These are phyloP conservation scores for Xylariales sp. DNA, from an alignment of 2,329 filamentous ascomycete species.

Conservation along the genomic window DNA sequence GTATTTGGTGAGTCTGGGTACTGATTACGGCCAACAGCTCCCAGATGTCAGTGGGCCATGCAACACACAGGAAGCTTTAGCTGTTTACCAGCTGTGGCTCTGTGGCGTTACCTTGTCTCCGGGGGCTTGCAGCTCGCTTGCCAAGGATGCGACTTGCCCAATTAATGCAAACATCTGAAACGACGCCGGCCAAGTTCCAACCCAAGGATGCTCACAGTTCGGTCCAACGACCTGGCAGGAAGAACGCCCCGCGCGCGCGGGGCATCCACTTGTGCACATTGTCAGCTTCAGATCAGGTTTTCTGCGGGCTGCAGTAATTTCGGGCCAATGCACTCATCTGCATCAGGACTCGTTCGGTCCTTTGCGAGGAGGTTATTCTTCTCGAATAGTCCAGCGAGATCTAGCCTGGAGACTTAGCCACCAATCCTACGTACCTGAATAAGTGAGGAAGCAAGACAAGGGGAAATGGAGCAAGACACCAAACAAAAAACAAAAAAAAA, in stretches of 20 bases:
- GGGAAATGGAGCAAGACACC: too few relatives aligned
- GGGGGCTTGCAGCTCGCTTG: constrained; percentile 3
- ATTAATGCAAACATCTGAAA: constrained; percentile 10
- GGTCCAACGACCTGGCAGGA: background rate
- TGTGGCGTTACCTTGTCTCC: constrained; percentile 5
- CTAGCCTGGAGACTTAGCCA: background rate
- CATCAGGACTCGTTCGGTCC: background rate
- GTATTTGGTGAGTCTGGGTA: too few relatives aligned
- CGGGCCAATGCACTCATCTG: constrained; percentile 7
- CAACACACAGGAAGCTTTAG: too few relatives aligned
- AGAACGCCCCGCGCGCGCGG: background rate
- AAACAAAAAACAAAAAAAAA: too few relatives aligned
- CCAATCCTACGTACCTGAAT: background rate
- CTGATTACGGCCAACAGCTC: background rate
- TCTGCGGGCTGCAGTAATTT: constrained; percentile 4
- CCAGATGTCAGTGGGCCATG: background rate
- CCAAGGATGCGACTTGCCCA: constrained; percentile 9
- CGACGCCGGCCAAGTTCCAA: constrained; percentile 5
- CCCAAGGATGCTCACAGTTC: background rate
- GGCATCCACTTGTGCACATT: background rate
- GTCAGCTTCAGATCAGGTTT: constrained; percentile 4
- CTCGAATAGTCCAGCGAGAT: background rate
- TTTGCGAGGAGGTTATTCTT: too few relatives aligned
- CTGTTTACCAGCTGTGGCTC: constrained; percentile 3
- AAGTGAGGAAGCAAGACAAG: too few relatives aligned